These are phyloP conservation scores for Przewalskia tangutica DNA, from an alignment of 257 asterid genomes.

Conservation along the genomic window DNA sequence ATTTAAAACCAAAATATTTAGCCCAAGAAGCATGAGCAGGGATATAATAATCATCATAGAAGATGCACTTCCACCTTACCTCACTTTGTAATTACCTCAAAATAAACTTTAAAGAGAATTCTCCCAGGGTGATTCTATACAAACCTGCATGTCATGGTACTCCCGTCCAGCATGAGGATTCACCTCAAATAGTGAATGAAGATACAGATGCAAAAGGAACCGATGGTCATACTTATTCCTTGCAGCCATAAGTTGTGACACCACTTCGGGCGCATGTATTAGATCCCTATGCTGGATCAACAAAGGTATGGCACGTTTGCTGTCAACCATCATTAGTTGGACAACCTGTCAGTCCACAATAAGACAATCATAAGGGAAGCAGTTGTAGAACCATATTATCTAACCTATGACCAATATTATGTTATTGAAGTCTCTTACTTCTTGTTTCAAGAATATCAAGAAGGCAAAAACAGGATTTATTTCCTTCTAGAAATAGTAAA, in stretches of 20 bases:
- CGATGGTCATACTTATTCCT: constrained; percentile 53
- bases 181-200: constrained; percentile 67
- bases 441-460: background rate
- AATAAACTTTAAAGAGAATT: background rate
- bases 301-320: constrained; percentile 71
- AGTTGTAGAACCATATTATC: background rate
- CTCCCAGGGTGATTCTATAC: constrained; percentile 1
- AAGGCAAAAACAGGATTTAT: background rate
- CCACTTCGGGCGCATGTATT: constrained; percentile 75
- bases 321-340: constrained; percentile 90
- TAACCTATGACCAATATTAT: background rate
- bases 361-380: background rate
- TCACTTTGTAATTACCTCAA: background rate
- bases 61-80: background rate
- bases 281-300: constrained; percentile 67
- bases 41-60: background rate
- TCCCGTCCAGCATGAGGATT: constrained; percentile 89
- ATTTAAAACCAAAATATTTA: background rate
- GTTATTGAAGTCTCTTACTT: background rate
- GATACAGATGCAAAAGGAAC: constrained; percentile 56
- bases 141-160: constrained; percentile 97
- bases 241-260: constrained; percentile 73
- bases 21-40: background rate
- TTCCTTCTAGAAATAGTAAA: background rate
- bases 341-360: constrained; percentile 56